A percentile compares a stretch with the other conserved stretches of the same genome.
Conservation (phyloP, 2,329 filamentous ascomycete species). For the Fusarium pilosicola region DNA sequence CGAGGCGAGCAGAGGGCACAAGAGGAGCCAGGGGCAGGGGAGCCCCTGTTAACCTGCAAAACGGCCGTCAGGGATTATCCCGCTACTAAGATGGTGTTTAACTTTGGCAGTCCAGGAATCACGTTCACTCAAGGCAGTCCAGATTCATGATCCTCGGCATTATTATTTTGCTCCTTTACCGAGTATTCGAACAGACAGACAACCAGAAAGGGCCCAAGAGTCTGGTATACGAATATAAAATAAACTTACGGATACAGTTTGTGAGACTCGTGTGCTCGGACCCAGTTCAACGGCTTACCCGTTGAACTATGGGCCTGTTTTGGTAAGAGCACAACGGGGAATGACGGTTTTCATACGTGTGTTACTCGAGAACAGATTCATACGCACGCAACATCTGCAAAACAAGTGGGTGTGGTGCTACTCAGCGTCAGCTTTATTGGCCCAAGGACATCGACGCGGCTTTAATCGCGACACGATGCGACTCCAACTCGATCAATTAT, state of each 20-base stretch:
- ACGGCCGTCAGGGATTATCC: slow-evolving; percentile 34
- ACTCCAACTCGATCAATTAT: slow-evolving; percentile 15
- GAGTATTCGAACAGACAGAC: slow-evolving; percentile 16
- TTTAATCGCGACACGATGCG: slow-evolving; percentile 22
- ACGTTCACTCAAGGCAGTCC: neutral
- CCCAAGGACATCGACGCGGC: slow-evolving; percentile 1
- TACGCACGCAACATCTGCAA: slow-evolving; percentile 22
- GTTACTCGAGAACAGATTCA: slow-evolving; percentile 9
- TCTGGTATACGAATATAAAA: slow-evolving; percentile 12
- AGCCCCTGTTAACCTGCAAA: slow-evolving; percentile 26
- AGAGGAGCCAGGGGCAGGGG: slow-evolving; percentile 15
- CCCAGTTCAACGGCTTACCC: slow-evolving; percentile 17
- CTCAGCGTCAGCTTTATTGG: slow-evolving; percentile 7
- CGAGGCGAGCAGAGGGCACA: slow-evolving; percentile 22
- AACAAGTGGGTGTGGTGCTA: slow-evolving; percentile 9
- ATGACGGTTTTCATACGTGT: slow-evolving; percentile 38
- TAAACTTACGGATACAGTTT: neutral
- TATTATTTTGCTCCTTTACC: neutral
- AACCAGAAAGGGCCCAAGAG: slow-evolving; percentile 18
- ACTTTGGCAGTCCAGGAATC: slow-evolving; percentile 24
- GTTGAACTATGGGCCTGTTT: slow-evolving; percentile 10
- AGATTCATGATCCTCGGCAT: neutral
- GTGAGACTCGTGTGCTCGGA: slow-evolving; percentile 21
- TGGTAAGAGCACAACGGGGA: slow-evolving; percentile 16
- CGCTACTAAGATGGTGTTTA: slow-evolving; percentile 13